Percentiles rank a stretch among this genome's conserved stretches.
phyloP scores from a whole-genome alignment of 139 green algal species.

The Diplosphaera chodatii region DNA sequence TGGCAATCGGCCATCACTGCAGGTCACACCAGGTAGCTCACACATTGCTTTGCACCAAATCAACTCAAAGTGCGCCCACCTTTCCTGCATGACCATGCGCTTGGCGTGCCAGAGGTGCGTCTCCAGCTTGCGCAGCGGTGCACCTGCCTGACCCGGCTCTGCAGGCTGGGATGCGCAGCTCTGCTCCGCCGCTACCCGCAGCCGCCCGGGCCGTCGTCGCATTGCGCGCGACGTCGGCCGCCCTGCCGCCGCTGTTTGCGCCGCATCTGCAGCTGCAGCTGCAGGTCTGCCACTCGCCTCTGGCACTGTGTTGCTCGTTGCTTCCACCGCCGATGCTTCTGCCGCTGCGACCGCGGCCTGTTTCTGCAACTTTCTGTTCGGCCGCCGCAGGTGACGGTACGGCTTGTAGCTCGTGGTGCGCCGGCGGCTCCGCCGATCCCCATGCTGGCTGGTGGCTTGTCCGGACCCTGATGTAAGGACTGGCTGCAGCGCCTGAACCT shows the following conservation, averaged over 20 bases:
- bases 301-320: too few species aligned
- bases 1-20: too few species aligned
- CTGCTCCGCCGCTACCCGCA: conserved; percentile 21
- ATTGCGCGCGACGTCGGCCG: conserved; percentile 46
- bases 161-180: conserved; percentile 17
- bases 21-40: too few species aligned
- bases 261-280: neutral
- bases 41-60: too few species aligned
- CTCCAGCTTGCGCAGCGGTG: conserved; percentile 33
- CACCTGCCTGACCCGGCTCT: neutral
- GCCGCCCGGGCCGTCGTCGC: conserved; percentile 33
- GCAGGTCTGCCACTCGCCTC: too few species aligned
- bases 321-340: neutral
- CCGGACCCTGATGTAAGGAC: neutral
- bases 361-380: conserved; percentile 23
- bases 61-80: conserved; percentile 7
- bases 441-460: neutral
- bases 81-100: conserved; percentile 44
- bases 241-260: too few species aligned
- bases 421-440: neutral
- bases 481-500: neutral
- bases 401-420: conserved; percentile 38
- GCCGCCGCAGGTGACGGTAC: conserved; percentile 21
- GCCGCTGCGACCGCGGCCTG: neutral
- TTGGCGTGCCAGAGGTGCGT: conserved; percentile 69